Base-by-base conservation (phyloP, 1,139 yeast species). In the Diutina neorugosa region DNA sequence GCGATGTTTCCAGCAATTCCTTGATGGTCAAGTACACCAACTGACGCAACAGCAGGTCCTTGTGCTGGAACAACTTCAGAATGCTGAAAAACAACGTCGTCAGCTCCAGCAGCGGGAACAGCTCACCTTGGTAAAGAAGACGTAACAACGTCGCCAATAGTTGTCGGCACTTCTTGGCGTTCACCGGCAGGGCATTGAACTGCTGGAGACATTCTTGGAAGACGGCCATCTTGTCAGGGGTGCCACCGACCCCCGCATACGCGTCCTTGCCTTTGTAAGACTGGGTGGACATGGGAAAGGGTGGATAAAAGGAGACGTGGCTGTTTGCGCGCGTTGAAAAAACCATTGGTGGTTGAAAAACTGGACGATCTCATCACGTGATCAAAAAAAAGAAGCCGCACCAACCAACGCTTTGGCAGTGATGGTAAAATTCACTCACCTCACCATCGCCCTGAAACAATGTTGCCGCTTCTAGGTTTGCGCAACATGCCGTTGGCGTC, bases 151-250 rank as follows among this genome's bases (percentile, higher is more conserved):
- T 80, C 53, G 95, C 86, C 68, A 90, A 75, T 61, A 89, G 71
- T 58, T 75, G 69, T 62, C 98, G 87, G 66, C 96, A 89, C 69
- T 85, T 86, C 62, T 83, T 85, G 40, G 97, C 88, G 62, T 87
- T 86, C 56, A 91, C 86, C 18, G 96, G 96, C 49, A 95, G 80
- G 58, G 93, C 89, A 71, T 91, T 91, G 78, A 93, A 94, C 58
- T 88, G 93, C 61, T 88, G 88, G 62, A 89, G 75, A 73, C 98
- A 91, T 68, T 91, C 96, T 71, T 93, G 99, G 68, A 87, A 91
- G 59, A 94, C 93, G 11, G 96, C 86, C 98, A 93, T 93, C 71
- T 90, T 90, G 70, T 93, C 98, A 56, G 96, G 94, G 59, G 78
- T 68, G 20, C 43, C 46, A 31, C 37, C 37, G 37, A 31, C 37